These are phyloP conservation scores for Didymellaceae sp. DNA, from an alignment of 2,329 filamentous ascomycete genomes.

Conservation along the genomic window DNA sequence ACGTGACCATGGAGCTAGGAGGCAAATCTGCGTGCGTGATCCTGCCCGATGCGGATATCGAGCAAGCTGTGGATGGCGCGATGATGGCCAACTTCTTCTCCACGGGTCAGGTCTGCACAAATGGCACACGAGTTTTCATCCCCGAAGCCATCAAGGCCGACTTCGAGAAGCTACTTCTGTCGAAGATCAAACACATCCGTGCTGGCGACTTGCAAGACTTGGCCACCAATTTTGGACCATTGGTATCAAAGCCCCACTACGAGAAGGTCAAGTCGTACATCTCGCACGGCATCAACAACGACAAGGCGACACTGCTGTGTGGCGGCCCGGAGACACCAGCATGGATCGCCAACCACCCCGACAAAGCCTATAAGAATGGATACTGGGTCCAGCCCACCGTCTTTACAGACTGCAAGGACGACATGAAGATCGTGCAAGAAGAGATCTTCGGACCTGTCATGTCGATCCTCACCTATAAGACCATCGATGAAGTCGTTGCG, in stretches of 20 bases:
- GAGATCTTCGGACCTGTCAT: constrained; percentile 92
- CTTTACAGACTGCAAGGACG: constrained; percentile 84
- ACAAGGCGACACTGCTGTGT: constrained; percentile 75
- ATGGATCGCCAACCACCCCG: constrained; percentile 53
- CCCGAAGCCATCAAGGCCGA: constrained; percentile 67
- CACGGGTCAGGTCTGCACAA: constrained; percentile 90
- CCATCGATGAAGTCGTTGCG: constrained; percentile 70
- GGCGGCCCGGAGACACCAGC: constrained; percentile 70
- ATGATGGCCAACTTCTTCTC: constrained; percentile 97
- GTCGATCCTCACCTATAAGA: constrained; percentile 76
- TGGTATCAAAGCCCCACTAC: constrained; percentile 76
- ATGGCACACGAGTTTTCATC: constrained; percentile 87
- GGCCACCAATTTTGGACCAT: constrained; percentile 80
- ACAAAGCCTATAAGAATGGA: constrained; percentile 60
- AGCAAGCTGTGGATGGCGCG: constrained; percentile 83
- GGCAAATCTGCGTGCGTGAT: constrained; percentile 84
- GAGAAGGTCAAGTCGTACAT: constrained; percentile 83
- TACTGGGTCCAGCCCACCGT: constrained; percentile 86
- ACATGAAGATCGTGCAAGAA: constrained; percentile 79
- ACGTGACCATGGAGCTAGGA: constrained; percentile 90
- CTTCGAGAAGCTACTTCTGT: constrained; percentile 73
- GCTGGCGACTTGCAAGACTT: constrained; percentile 75
- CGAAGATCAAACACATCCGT: constrained; percentile 73
- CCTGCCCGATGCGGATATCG: constrained; percentile 78
- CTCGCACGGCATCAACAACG: constrained; percentile 72